Evolutionary conservation across 1,284 basidiomycete genomes (phyloP).

Genomic region (Moniliella sp.): DNA sequence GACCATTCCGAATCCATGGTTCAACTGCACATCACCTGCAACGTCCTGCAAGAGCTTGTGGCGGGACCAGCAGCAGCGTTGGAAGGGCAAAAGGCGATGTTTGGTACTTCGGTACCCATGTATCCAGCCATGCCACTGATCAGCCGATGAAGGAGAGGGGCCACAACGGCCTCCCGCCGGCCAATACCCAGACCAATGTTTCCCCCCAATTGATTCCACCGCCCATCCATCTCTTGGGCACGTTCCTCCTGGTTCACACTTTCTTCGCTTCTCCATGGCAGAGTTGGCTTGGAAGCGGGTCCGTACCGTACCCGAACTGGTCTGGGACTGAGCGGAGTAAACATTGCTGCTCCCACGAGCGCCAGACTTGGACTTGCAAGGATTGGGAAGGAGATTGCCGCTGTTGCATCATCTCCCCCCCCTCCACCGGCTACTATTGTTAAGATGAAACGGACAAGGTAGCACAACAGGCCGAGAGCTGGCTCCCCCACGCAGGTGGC

Average conservation of each 20-base stretch:
- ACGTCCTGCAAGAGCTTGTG: conserved; percentile 58
- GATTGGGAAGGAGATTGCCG: neutral
- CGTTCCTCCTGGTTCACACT: too few relatives aligned
- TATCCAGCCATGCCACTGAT: conserved; percentile 4
- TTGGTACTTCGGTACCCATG: conserved; percentile 36
- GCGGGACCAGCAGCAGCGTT: conserved; percentile 73
- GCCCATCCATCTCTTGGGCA: neutral
- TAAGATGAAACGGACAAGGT: neutral
- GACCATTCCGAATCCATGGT: conserved; percentile 58
- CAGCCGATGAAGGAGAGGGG: neutral
- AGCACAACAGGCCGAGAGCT: neutral
- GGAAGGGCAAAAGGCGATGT: conserved; percentile 60
- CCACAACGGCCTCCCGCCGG: neutral
- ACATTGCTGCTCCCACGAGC: too few relatives aligned
- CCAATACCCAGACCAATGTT: neutral
- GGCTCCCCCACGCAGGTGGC: too few relatives aligned
- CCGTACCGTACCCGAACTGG: too few relatives aligned
- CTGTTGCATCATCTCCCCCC: neutral
- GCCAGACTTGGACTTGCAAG: too few relatives aligned
- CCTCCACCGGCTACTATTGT: neutral
- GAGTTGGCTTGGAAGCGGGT: too few relatives aligned
- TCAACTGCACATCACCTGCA: conserved; percentile 66
- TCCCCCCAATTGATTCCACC: neutral
- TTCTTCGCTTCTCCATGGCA: too few relatives aligned
- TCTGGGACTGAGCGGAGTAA: too few relatives aligned